Base-by-base conservation (phyloP, 371 early-diverging fungal species). In the Mucor circinelloides region DNA sequence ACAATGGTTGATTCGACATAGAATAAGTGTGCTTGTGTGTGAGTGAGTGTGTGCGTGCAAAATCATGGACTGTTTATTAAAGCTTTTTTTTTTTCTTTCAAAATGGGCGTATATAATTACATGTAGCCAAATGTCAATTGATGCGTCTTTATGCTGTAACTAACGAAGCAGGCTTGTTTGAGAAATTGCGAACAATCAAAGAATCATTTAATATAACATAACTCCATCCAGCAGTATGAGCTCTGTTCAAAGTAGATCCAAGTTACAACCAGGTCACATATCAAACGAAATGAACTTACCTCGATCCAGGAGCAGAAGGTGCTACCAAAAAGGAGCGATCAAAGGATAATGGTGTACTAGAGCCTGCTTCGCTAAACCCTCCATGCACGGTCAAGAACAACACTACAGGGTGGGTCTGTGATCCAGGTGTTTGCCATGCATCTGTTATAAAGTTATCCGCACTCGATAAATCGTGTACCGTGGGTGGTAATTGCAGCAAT, bases 241-340 rank as follows among this genome's bases (percentile, higher is more conserved):
- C 85, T 69, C 78, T 79, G 57, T 42, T 25, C n/a, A 54, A 56
- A 23, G 3, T 54, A 19, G 15, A 36, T 30, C 27, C 38, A 48
- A 30, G 7, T 6, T 60, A 58, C 25, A n/a, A 44, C 28, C 17
- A 15, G 15, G 25, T 17, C 40, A 21, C 12, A 28, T 23, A 2
- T 13, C 13, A 34, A 50, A 19, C 12, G 23, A 12, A 40, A 17
- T 10, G 4, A 40, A 21, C 15, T 67, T 77, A 75, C 74, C 83
- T 78, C 50, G 88, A 85, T 17, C 86, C 87, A 19, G 79, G 77
- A 8, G 70, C 60, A 8, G 90, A 71, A 27, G 90, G 87, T 19
- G 84, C 79, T 9, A 89, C 75, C 23, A 85, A 59, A 59, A 89
- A 85, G 0, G 80, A 74, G 31, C 90, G 84, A 58, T 85, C 82